These are phyloP conservation scores for Telfairia occidentalis DNA, from an alignment of 331 rosid species.

Conservation along the genomic window DNA sequence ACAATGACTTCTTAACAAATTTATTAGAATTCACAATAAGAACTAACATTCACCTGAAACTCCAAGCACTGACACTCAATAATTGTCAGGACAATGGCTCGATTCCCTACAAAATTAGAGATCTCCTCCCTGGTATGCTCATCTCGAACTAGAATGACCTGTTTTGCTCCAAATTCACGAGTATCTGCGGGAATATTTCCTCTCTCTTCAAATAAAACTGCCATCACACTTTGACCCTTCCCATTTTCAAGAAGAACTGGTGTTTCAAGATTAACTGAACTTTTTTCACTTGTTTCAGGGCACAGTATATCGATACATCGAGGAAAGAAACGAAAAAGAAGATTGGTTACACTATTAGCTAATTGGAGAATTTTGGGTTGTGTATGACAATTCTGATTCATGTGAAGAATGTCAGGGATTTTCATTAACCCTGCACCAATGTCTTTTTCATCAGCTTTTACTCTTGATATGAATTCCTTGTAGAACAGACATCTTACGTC, in stretches of 20 bases:
- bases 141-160: constrained; percentile 69
- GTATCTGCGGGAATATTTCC: constrained; percentile 17
- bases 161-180: constrained; percentile 68
- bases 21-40: not conserved
- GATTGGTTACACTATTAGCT: constrained; percentile 50
- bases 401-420: constrained; percentile 32
- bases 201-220: constrained; percentile 43
- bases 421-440: constrained; percentile 25
- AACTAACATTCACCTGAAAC: constrained; percentile 45
- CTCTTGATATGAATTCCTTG: constrained; percentile 33
- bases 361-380: constrained; percentile 58
- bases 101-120: constrained; percentile 39
- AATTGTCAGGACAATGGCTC: constrained; percentile 58
- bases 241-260: constrained; percentile 46
- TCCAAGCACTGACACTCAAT: constrained; percentile 73
- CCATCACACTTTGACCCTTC: constrained; percentile 35
- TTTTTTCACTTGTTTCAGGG: constrained; percentile 55
- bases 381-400: constrained; percentile 56
- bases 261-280: constrained; percentile 39
- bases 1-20: not conserved
- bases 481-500: constrained; percentile 52
- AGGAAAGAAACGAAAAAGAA: constrained; percentile 58
- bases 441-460: not conserved
- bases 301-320: constrained; percentile 37
- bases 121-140: constrained; percentile 37